Evolutionary conservation across 176 grass and related monocot genomes (phyloP).

Genomic region (Aegilops speltoides): DNA sequence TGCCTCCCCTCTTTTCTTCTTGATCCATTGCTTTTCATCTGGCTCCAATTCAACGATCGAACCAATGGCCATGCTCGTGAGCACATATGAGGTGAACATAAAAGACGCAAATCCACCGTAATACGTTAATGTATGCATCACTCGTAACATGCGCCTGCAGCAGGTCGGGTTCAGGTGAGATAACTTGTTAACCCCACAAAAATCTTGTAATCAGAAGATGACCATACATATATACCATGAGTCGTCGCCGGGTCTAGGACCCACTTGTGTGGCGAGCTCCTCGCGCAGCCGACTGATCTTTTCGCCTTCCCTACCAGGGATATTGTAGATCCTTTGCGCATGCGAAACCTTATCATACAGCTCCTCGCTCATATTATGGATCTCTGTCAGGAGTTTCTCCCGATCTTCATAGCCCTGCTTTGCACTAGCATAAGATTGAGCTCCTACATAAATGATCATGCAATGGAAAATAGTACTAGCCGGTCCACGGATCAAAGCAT

Average conservation of each 20-base stretch:
- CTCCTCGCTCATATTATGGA: neutral
- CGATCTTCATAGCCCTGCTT: neutral
- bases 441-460: no score
- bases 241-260: neutral
- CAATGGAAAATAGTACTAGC: no score
- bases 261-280: neutral
- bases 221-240: neutral
- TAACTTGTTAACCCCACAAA: neutral
- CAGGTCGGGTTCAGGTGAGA: neutral
- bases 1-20: neutral
- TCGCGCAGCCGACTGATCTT: neutral
- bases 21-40: neutral
- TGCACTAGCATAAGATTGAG: no score
- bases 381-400: neutral
- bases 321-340: neutral
- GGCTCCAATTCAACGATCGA: neutral
- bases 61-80: neutral
- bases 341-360: neutral
- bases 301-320: neutral
- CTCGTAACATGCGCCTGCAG: neutral
- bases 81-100: neutral
- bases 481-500: no score
- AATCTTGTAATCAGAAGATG: no score
- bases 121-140: neutral
- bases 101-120: neutral